Base-by-base conservation (phyloP, 75 land plant genomes). In the Selaginella moellendorffii region DNA sequence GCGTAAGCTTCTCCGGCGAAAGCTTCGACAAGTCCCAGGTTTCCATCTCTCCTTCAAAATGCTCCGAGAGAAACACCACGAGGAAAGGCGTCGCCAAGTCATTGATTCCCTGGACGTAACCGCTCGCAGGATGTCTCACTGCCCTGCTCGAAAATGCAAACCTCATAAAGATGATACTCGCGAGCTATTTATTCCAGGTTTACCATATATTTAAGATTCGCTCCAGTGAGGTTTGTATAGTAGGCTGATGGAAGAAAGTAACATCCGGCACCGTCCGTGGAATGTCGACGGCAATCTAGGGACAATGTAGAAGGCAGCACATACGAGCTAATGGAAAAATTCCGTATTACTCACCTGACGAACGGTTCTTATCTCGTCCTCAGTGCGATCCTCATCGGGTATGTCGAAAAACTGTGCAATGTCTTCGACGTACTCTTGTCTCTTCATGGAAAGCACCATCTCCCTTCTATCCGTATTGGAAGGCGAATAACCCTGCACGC, bases 191-290 rank as follows among this genome's bases (percentile, higher is more conserved):
- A 14, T 36, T 36, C n/a, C n/a, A 5, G 46, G 46, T 36, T 64
- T 61, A 88, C 98, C 98, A 93, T 31, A 84, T 83, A 70, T 93
- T 88, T 2, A 93, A 80, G 26, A 93, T 78, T 22, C 96, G 96
- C 68, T 83, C 88, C 70, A 93, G 76, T 17, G 91, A 85, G 64
- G 85, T 79, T 72, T 93, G 99, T 56, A 93, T 76, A 61, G 64
- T 78, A 20, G 62, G 65, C 62, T 89, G 85, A 52, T 93, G 99
- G 65, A 93, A 93, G 78, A 93, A 93, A 62, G 90, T 46, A 12
- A 93, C 99, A 75, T 93, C 96, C 21, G 99, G 99, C 25, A 93
- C 87, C 56, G 99, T 93, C 70, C 99, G 81, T 54, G 99, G 99
- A 24, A 87, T 87, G 64, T 93, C 99, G 67, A 93, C 91, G 64